Conservation (phyloP, 352 stramenopile species). For the Phytophthora melonis region DNA sequence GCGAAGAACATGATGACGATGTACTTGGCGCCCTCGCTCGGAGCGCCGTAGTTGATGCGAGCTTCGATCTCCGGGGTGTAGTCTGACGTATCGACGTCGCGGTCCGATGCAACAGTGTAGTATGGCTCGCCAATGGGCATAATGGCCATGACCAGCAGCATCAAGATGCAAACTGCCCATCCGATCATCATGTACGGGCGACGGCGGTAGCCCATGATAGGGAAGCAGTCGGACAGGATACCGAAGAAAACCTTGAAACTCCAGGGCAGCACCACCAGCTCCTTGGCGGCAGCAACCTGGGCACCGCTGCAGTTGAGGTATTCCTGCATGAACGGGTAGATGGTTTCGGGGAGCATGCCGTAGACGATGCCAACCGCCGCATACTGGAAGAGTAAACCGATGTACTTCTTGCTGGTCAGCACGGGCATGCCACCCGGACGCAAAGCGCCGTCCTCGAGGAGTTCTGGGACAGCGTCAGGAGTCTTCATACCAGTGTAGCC, state of each 20-base stretch:
- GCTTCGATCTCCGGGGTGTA: constrained; percentile 34
- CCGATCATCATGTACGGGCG: constrained; percentile 67
- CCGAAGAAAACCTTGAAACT: constrained; percentile 63
- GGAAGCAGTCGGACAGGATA: constrained; percentile 38
- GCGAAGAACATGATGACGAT: constrained; percentile 56
- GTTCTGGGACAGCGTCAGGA: constrained; percentile 14
- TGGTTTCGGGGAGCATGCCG: constrained; percentile 45
- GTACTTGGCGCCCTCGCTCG: constrained; percentile 38
- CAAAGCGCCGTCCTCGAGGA: constrained; percentile 42
- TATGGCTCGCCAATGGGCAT: constrained; percentile 53
- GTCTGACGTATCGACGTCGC: constrained; percentile 32
- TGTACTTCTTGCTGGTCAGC: constrained; percentile 46
- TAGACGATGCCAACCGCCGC: constrained; percentile 51
- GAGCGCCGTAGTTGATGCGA: constrained; percentile 45
- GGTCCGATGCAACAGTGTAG: constrained; percentile 41
- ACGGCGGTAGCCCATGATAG: constrained; percentile 63
- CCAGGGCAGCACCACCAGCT: constrained; percentile 53
- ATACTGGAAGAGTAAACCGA: constrained; percentile 55
- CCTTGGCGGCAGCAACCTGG: constrained; percentile 46
- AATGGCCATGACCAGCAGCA: constrained; percentile 54
- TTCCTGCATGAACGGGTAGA: constrained; percentile 56
- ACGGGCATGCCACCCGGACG: constrained; percentile 36
- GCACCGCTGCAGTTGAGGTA: constrained; percentile 55
- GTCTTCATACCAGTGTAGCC: constrained; percentile 39
- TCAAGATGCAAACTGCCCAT: constrained; percentile 54